Conservation (phyloP, 2,329 filamentous ascomycete genomes). For the Colletotrichum liaoningense region DNA sequence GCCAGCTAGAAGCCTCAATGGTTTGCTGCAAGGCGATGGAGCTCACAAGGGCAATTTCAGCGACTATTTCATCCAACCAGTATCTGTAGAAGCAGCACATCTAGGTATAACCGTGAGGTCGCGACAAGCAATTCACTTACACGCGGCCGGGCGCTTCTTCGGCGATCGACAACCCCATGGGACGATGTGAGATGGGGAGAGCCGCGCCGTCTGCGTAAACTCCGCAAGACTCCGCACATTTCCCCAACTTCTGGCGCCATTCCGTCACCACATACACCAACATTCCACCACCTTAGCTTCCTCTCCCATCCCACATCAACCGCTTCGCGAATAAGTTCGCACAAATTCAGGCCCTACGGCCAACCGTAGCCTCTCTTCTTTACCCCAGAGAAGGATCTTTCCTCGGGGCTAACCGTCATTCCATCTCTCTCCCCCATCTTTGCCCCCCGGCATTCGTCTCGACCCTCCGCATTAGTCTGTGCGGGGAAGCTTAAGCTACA, state of each 20-base stretch:
- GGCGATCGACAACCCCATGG: constrained; percentile 19
- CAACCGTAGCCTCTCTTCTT: neutral
- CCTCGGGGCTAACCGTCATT: neutral
- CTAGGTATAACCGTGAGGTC: neutral
- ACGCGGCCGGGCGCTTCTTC: neutral
- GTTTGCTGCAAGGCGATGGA: neutral
- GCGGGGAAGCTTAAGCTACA: constrained; percentile 31
- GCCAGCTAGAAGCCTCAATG: neutral
- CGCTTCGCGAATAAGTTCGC: constrained; percentile 10
- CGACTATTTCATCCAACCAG: neutral
- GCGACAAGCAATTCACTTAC: constrained; percentile 5
- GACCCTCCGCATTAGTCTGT: neutral
- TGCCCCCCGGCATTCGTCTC: neutral
- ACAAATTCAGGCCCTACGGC: neutral
- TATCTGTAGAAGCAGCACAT: no score
- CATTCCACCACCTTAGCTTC: neutral
- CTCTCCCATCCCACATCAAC: neutral
- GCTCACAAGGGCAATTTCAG: neutral
- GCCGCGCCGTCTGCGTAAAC: constrained; percentile 9
- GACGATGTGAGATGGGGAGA: neutral
- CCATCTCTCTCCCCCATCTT: neutral
- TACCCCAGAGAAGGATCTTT: neutral
- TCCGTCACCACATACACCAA: constrained; percentile 8
- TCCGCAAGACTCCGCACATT: constrained; percentile 33
- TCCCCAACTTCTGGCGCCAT: constrained; percentile 13